Percentiles rank a stretch among this genome's conserved stretches.
These are phyloP conservation scores for Hysterangium stoloniferum DNA, from an alignment of 768 basidiomycete species.

Conservation along the genomic window DNA sequence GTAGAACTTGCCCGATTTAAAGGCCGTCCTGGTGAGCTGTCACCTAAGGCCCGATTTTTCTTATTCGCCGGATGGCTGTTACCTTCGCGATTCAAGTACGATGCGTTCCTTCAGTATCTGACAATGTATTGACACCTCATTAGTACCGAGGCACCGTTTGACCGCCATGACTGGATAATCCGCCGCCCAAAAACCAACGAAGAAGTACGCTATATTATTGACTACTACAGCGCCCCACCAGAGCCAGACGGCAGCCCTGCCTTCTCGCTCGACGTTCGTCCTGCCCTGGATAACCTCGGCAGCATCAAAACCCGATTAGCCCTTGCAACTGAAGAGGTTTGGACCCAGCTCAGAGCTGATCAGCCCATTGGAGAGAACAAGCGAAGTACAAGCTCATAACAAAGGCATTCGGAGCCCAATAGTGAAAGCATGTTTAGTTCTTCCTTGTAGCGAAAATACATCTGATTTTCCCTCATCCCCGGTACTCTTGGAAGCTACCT, in stretches of 20 bases:
- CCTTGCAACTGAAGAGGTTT: slow-evolving; percentile 61
- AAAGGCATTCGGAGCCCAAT: too few relatives aligned
- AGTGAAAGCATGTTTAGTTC: too few relatives aligned
- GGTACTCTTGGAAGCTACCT: not conserved
- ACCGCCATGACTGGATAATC: slow-evolving; percentile 96
- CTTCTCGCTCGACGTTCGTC: slow-evolving; percentile 91
- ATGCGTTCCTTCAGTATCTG: not conserved
- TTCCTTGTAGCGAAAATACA: not conserved
- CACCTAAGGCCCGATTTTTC: slow-evolving; percentile 88
- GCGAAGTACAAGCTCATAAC: not conserved
- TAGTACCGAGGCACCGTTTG: slow-evolving; percentile 90
- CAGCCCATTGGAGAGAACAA: not conserved
- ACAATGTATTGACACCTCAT: slow-evolving; percentile 1
- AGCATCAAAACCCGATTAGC: slow-evolving; percentile 69
- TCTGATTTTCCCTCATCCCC: too few relatives aligned
- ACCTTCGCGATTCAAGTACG: slow-evolving; percentile 79
- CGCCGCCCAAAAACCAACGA: slow-evolving; percentile 71
- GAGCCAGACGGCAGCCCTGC: slow-evolving; percentile 89
- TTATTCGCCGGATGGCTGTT: slow-evolving; percentile 84
- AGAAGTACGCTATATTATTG: slow-evolving; percentile 93
- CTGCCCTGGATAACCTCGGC: slow-evolving; percentile 79
- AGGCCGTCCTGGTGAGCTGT: slow-evolving; percentile 87
- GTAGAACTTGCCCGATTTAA: slow-evolving; percentile 77
- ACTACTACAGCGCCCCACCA: slow-evolving; percentile 93
- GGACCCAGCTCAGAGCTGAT: slow-evolving; percentile 34